phyloP scores from a whole-genome alignment of 257 asterid species.

The Solanum etuberosum region DNA sequence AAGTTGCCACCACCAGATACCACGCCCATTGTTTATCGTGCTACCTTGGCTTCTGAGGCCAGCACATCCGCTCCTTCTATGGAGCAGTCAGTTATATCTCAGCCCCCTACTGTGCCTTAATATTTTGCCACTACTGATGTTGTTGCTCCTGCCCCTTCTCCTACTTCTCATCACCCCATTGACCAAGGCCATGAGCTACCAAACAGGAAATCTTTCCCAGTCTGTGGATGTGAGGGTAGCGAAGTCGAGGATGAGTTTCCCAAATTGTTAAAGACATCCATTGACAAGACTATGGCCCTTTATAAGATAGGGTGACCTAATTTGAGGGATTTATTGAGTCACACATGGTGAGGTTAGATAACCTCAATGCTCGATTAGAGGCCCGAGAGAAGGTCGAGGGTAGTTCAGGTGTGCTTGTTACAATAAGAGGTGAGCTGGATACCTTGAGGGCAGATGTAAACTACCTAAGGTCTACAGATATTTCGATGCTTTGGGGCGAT shows the following conservation, averaged over 20 bases:
- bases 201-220: no score
- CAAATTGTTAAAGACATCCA: background rate
- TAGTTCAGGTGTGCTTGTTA: background rate
- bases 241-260: background rate
- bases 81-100: background rate
- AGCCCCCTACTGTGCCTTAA: background rate
- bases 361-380: background rate
- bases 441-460: background rate
- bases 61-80: background rate
- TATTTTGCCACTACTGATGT: no score
- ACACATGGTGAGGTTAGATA: background rate
- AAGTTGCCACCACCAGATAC: background rate
- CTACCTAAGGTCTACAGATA: no score
- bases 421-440: no score
- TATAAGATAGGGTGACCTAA: background rate
- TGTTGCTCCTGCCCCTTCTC: background rate
- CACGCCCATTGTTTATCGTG: background rate
- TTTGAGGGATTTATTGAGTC: background rate
- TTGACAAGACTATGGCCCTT: background rate
- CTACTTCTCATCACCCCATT: background rate
- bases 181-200: background rate
- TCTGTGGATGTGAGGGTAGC: background rate
- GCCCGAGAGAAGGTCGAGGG: background rate
- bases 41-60: background rate
- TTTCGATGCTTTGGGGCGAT: no score